Base-by-base conservation (phyloP, 331 rosid species). In the Pyrus hybrid region DNA sequence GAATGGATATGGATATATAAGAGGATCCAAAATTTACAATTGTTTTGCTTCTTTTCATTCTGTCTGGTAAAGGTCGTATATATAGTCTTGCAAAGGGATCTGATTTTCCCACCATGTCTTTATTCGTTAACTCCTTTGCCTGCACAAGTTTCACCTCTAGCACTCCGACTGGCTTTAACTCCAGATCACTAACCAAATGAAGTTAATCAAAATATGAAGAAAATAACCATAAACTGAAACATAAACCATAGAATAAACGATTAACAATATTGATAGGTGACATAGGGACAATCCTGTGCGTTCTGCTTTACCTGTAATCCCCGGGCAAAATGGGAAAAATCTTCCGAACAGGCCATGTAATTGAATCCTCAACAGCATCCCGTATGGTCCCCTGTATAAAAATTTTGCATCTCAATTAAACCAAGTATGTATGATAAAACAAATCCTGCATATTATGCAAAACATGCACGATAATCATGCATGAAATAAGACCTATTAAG, bases 261-360 rank as follows among this genome's bases (percentile, higher is more conserved):
- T 72, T 78, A 13, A 33, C 8, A 68, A 68, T 13, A 47, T 63
- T 60, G 25, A 71, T 43, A 13, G 13, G 51, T 8, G 30, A 56
- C 4, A 8, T 25, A 29, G 37, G 29, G 8, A 53, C 20, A 57
- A 28, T 63, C 60, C 54, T 45, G 61, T 35, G 51, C 45, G 54
- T 60, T 76, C 68, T 32, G 71, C 21, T 64, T 64, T 85, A 90
- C 99, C 97, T 84, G 78, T 95, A 95, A 83, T 95, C 99, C 81
- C 99, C 97, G n/a, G 99, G 97, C 85, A 95, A 76, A 73, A 95
- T 95, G 76, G 99, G 87, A 77, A 95, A 67, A 77, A 95, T 80
- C 85, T 95, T 95, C 72, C 97, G 85, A 83, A 93, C 99, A 58
- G 99, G 97, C 99, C 99, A 95, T 81, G 97, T 87, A 63, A 95